Percentiles rank a stretch among this genome's conserved stretches.
Conservation (phyloP, 129 eudicot species). For the Calendula officinalis region DNA sequence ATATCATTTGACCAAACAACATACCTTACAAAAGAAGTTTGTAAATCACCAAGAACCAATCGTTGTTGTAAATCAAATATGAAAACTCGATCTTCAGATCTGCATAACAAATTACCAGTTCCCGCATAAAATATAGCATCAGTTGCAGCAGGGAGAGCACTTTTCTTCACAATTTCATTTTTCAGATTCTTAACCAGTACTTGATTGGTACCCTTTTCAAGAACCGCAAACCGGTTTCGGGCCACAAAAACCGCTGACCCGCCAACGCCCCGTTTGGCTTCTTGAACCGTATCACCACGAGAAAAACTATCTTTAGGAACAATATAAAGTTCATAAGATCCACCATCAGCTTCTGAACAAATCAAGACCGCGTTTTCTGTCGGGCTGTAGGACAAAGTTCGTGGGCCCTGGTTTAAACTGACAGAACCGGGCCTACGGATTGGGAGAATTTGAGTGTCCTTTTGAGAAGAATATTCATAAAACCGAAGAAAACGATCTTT, state of each 20-base stretch:
- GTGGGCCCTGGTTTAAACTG: slow-evolving; percentile 64
- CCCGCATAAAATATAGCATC: slow-evolving; percentile 81
- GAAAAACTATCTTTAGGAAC: slow-evolving; percentile 59
- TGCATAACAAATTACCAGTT: slow-evolving; percentile 65
- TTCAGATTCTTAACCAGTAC: slow-evolving; percentile 64
- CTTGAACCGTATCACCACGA: slow-evolving; percentile 72
- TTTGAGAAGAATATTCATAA: slow-evolving; percentile 66
- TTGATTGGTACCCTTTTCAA: slow-evolving; percentile 65
- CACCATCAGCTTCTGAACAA: slow-evolving; percentile 71
- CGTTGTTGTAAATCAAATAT: slow-evolving; percentile 72
- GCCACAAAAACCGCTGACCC: slow-evolving; percentile 76
- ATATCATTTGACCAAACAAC: slow-evolving; percentile 77
- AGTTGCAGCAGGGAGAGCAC: slow-evolving; percentile 53
- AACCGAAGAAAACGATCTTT: slow-evolving; percentile 68
- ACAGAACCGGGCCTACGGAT: slow-evolving; percentile 76
- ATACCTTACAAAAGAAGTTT: slow-evolving; percentile 56
- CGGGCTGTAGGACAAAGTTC: slow-evolving; percentile 69
- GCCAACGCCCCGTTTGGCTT: slow-evolving; percentile 66
- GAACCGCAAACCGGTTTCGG: slow-evolving; percentile 69
- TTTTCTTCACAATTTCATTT: slow-evolving; percentile 65
- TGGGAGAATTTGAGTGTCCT: slow-evolving; percentile 63
- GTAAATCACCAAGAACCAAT: slow-evolving; percentile 62
- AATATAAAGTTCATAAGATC: slow-evolving; percentile 66
- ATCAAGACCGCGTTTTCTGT: slow-evolving; percentile 62
- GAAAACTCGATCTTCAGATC: slow-evolving; percentile 69